Percentiles rank a stretch among this genome's conserved stretches.
These are phyloP conservation scores for Trichoderma cornu-damae DNA, from an alignment of 2,329 filamentous ascomycete species.

Conservation along the genomic window DNA sequence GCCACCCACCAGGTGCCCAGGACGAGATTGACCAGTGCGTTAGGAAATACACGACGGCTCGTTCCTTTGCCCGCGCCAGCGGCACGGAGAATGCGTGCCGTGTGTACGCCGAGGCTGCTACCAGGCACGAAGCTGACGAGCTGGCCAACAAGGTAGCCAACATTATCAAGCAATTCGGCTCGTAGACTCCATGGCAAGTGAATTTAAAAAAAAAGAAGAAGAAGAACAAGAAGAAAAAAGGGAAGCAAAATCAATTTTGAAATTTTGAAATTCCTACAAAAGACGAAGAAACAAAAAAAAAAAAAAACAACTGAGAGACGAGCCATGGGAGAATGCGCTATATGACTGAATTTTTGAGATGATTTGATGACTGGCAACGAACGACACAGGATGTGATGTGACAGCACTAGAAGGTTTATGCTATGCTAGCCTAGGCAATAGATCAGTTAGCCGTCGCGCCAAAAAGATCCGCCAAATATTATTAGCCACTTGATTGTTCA, in stretches of 20 bases:
- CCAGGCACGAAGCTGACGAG: slow-evolving; percentile 83
- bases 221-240: not conserved
- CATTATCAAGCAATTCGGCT: slow-evolving; percentile 59
- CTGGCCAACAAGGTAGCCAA: slow-evolving; percentile 76
- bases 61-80: slow-evolving; percentile 85
- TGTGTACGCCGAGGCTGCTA: slow-evolving; percentile 92
- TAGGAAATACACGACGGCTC: slow-evolving; percentile 82
- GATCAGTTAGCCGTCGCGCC: too few relatives aligned
- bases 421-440: too few relatives aligned
- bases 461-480: too few relatives aligned
- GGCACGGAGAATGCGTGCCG: slow-evolving; percentile 95
- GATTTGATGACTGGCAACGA: not conserved
- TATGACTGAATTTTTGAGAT: not conserved
- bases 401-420: too few relatives aligned
- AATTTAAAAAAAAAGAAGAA: not conserved
- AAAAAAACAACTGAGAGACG: not conserved
- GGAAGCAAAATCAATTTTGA: too few relatives aligned
- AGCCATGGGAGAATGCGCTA: not conserved
- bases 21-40: slow-evolving; percentile 81
- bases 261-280: too few relatives aligned
- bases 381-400: not conserved
- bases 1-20: slow-evolving; percentile 73
- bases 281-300: not conserved
- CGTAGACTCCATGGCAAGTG: slow-evolving; percentile 22
- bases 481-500: too few relatives aligned